A percentile compares a stretch with the other conserved stretches of the same genome.
These are phyloP conservation scores for Fusarium nisikadoi DNA, from an alignment of 2,329 filamentous ascomycete species.

Conservation along the genomic window DNA sequence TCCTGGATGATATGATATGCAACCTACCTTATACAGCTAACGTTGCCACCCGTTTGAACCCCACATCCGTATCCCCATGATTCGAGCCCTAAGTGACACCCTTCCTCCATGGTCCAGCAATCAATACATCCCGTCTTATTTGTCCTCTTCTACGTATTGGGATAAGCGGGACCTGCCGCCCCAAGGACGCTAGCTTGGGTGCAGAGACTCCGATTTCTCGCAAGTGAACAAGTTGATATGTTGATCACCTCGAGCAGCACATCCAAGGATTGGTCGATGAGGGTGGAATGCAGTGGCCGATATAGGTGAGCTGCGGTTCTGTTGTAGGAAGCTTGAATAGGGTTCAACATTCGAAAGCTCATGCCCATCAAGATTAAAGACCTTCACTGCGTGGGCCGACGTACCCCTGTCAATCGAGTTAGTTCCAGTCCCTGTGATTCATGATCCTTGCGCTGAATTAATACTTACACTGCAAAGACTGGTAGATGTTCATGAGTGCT, in stretches of 20 bases:
- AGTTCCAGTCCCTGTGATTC: constrained; percentile 35
- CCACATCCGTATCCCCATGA: constrained; percentile 3
- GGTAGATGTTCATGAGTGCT: constrained; percentile 96
- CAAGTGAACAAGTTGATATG: constrained; percentile 91
- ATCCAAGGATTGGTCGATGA: constrained; percentile 90
- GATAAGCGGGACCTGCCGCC: constrained; percentile 27
- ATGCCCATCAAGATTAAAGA: constrained; percentile 87
- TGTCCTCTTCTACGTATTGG: constrained; percentile 4
- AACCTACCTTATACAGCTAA: constrained; percentile 29
- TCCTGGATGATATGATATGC: constrained; percentile 41
- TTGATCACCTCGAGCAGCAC: constrained; percentile 85
- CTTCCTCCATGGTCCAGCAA: constrained; percentile 7
- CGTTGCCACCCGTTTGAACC: constrained; percentile 25
- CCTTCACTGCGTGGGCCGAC: constrained; percentile 86
- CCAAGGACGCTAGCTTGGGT: constrained; percentile 46
- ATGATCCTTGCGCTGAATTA: background rate
- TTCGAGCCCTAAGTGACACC: background rate
- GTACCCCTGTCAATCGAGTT: constrained; percentile 73
- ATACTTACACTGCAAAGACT: constrained; percentile 88
- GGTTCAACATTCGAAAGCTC: constrained; percentile 87
- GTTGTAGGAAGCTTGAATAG: constrained; percentile 87
- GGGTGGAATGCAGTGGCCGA: constrained; percentile 94
- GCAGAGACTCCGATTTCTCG: constrained; percentile 58
- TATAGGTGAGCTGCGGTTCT: constrained; percentile 83
- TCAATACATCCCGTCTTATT: background rate